Evolutionary conservation across 2,329 filamentous ascomycete genomes (phyloP), one percentile per base, ranked within the genome.

Genomic region (Hortaea sp.): DNA sequence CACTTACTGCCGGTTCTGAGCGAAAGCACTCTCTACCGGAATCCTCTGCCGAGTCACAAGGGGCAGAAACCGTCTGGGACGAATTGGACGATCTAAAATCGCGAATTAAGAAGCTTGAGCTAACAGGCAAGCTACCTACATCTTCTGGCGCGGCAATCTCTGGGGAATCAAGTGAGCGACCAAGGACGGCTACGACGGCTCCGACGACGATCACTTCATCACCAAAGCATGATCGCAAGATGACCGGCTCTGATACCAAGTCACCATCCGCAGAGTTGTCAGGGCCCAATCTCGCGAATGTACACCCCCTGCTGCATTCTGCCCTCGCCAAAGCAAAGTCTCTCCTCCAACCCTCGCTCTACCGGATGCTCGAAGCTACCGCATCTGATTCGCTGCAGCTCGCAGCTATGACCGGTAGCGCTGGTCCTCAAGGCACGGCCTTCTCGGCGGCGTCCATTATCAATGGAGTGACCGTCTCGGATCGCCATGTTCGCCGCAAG

Each of bases 81-180:
- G 92, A 98, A 66, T 70, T 98, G 29, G 92, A 97, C 57, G 92
- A 97, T 53, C 70, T 98, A 41, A 97, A 97, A 64, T 92, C 87
- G 37, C 81, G 92, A 29, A 95, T 98, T 57, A 82, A 87, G 56
- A 85, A 88, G 49, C 76, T 98, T 7, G 92, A 97, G 64, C 68
- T 94, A 55, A 94, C 87, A 2, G 89, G 89, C 48, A 95, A 94
- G 38, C 70, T 92, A 31, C 88, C 89, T 0, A 71, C 86, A 0
- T 88, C 85, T 1, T 90, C 88, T 2, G 85, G 82, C 32, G 86
- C 86, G 2, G 85, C 86, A 2, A 83, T 89, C 61, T 83, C 83
- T 5, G 78, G 81, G 52, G 75, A 79, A 7, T 82, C 82, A 0
- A 82, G 83, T 32, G 90, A 97, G 49, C 78, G 92, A 48, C 92